Evolutionary conservation across 2,329 filamentous ascomycete genomes (phyloP), one percentile per base, ranked within the genome.

Genomic region (Xylaria hypoxylon): DNA sequence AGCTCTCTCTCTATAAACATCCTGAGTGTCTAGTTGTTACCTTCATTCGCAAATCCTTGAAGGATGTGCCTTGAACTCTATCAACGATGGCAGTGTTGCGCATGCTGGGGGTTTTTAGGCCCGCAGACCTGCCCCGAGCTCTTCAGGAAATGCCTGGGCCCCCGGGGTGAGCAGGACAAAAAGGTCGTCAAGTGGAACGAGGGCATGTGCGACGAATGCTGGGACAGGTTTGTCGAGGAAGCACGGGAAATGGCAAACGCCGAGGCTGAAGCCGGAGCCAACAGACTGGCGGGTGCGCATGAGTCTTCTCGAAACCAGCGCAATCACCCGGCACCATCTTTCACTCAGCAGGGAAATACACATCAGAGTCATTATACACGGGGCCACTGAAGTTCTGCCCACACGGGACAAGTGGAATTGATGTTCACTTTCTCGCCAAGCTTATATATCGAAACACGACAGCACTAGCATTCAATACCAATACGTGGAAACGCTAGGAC

Each of bases 31-130:
- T 40, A 55, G 24, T 19, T 28, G 26, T 38, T 28, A 11, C 6
- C 24, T 26, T 26, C 45, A 6, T 35, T 47, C 17, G 31, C 26
- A 24, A 19, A 22, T 26, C 24, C 19, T 53, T 26, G 44, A 22
- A 63, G 26, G 33, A 78, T 78, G 77, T 78, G 77, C 55, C 73
- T 76, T 61, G 77, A 78, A 60, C 71, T 77, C 7, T 77, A 77
- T 52, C 75, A 78, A 64, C 73, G 75, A 28, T 78, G 77, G 77
- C 62, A 71, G 24, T 73, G 71, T 24, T 78, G 77, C 62, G 64
- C 66, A 8, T 78, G 77, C 42, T 77, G 75, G 75, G 76, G 77
- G 2, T 77, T 78, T 45, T n/a, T 77, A 10, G 62, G 68, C 47
- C 72, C 74, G n/a, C 68, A 76, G 51, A 75, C 73, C 19, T 78